Evolutionary conservation across 192 early-diverging fungal genomes (phyloP).

Genomic region (Coemansia biformis): DNA sequence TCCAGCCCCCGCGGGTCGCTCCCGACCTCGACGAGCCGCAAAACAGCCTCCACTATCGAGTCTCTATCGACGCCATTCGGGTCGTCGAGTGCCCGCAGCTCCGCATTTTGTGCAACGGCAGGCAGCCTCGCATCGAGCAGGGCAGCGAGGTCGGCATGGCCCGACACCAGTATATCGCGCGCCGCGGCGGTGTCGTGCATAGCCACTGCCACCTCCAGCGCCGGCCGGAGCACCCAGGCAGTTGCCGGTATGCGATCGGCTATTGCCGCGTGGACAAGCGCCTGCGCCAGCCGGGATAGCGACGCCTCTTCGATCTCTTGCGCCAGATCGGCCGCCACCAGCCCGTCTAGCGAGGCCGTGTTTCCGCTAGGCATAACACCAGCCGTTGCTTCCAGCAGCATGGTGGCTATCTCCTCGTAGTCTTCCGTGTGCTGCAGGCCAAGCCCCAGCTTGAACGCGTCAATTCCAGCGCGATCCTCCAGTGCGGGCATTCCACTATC

Average conservation of each 20-base stretch:
- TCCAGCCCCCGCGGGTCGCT: conserved; percentile 11
- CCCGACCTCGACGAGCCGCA: conserved; percentile 22
- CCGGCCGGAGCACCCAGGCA: conserved; percentile 3
- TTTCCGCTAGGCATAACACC: conserved; percentile 12
- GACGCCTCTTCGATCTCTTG: conserved; percentile 9
- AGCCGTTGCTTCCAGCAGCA: conserved; percentile 6
- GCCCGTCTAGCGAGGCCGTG: not conserved
- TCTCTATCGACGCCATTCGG: conserved; percentile 1
- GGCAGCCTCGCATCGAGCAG: conserved; percentile 17
- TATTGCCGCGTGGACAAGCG: conserved; percentile 20
- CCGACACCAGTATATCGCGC: conserved; percentile 26
- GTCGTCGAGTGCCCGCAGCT: conserved; percentile 1
- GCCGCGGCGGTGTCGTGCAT: conserved; percentile 20
- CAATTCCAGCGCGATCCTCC: not conserved
- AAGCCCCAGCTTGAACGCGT: conserved; percentile 2
- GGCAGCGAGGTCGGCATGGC: conserved; percentile 16
- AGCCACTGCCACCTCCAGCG: conserved; percentile 11
- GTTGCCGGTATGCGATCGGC: conserved; percentile 11
- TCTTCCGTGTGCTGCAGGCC: conserved; percentile 4
- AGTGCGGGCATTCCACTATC: no score
- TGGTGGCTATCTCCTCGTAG: conserved; percentile 13
- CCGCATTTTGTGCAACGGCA: not conserved
- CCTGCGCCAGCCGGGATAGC: conserved; percentile 14
- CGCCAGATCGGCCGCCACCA: conserved; percentile 7
- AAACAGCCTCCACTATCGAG: conserved; percentile 7